These are phyloP conservation scores for Dichotomocladium elegans DNA, from an alignment of 371 early-diverging fungal species.

Conservation along the genomic window DNA sequence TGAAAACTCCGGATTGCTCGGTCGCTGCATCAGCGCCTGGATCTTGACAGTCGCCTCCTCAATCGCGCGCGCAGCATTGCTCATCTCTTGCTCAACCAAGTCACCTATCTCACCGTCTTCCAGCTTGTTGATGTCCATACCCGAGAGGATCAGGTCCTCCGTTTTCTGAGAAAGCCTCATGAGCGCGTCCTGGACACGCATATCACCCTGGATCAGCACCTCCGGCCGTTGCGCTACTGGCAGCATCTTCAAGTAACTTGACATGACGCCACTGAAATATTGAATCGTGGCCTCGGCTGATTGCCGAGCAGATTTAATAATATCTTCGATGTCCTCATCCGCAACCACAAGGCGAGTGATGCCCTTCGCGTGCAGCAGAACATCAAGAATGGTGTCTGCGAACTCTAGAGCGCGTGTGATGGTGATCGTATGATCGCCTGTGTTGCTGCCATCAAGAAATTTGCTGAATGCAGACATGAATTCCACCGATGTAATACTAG, in stretches of 20 bases:
- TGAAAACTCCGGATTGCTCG: conserved; percentile 69
- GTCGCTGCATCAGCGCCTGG: conserved; percentile 73
- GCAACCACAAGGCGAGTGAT: conserved; percentile 77
- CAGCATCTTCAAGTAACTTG: conserved; percentile 66
- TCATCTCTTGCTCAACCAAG: conserved; percentile 92
- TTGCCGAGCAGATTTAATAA: conserved; percentile 62
- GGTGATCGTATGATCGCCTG: conserved; percentile 77
- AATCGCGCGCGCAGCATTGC: conserved; percentile 86
- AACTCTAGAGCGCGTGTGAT: conserved; percentile 81
- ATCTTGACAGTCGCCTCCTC: conserved; percentile 89
- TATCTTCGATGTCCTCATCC: conserved; percentile 77
- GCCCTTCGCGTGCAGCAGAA: conserved; percentile 87
- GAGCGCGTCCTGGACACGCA: conserved; percentile 70
- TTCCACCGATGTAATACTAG: conserved; percentile 73
- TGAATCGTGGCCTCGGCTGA: conserved; percentile 64
- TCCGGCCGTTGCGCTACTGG: conserved; percentile 70
- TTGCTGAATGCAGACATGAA: conserved; percentile 73
- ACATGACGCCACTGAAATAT: conserved; percentile 87
- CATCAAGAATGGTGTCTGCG: conserved; percentile 78
- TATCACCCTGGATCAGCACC: conserved; percentile 69
- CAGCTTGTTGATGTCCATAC: conserved; percentile 61
- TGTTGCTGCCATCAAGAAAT: conserved; percentile 73
- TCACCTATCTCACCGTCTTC: conserved; percentile 83
- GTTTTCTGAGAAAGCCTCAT: conserved; percentile 70
- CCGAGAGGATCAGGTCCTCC: conserved; percentile 70